A percentile compares a stretch with the other conserved stretches of the same genome.
Conservation (phyloP, 176 grass and related monocot genomes). For the Carex littledalei region DNA sequence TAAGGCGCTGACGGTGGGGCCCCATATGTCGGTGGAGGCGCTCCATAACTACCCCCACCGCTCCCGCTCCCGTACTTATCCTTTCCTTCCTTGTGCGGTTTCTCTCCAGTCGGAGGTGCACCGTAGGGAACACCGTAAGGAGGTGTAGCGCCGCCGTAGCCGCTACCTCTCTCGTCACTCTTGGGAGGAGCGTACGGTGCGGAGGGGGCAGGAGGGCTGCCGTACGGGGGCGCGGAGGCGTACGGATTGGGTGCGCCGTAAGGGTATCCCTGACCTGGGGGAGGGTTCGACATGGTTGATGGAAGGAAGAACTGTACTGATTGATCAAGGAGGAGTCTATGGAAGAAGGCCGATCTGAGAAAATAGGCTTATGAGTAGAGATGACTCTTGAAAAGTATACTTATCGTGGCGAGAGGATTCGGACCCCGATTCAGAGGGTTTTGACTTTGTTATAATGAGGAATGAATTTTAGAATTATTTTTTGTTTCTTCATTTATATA, state of each 20-base stretch:
- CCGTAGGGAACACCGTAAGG: conserved; percentile 19
- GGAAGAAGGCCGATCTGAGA: no score
- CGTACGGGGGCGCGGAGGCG: background rate
- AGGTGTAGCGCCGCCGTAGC: background rate
- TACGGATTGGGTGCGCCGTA: conserved; percentile 24
- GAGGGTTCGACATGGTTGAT: conserved; percentile 24
- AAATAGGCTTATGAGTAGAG: background rate
- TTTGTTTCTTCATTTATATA: background rate
- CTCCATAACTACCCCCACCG: background rate
- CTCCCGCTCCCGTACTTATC: conserved; percentile 20
- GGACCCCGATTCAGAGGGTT: background rate
- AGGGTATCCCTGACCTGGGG: conserved; percentile 26
- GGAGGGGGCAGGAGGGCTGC: background rate
- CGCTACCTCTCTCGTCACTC: background rate
- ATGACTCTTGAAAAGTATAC: background rate
- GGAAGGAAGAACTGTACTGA: background rate
- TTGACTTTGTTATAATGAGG: background rate
- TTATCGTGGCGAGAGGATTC: background rate
- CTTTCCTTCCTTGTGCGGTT: conserved; percentile 33
- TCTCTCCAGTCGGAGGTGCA: conserved; percentile 15
- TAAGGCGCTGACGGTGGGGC: conserved; percentile 10
- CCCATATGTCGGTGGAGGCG: background rate
- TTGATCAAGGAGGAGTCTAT: background rate
- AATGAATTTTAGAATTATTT: background rate
- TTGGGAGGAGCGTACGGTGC: conserved; percentile 1